phyloP scores from a whole-genome alignment of 345 rosid genomes.

The Ricinus communis region DNA sequence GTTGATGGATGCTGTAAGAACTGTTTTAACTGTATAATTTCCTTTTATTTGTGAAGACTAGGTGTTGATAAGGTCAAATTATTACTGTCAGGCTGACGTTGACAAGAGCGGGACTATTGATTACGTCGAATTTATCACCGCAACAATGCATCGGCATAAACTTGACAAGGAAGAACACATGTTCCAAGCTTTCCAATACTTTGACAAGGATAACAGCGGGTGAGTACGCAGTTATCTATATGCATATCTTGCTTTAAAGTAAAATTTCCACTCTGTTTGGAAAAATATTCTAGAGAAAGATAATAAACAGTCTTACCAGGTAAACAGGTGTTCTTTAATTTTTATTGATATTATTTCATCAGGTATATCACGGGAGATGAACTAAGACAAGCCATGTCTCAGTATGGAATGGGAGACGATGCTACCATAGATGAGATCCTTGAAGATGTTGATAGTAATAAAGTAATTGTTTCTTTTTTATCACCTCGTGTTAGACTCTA shows the following conservation, averaged over 20 bases:
- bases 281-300: too few relatives aligned
- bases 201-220: conserved; percentile 34
- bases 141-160: conserved; percentile 33
- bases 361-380: conserved; percentile 37
- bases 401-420: conserved; percentile 32
- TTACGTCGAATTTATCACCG: conserved; percentile 28
- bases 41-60: too few relatives aligned
- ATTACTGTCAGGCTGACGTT: conserved; percentile 29
- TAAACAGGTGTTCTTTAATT: too few relatives aligned
- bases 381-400: conserved; percentile 31
- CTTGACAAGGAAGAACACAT: conserved; percentile 33
- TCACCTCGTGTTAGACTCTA: neutral
- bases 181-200: conserved; percentile 29
- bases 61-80: neutral
- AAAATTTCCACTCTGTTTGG: too few relatives aligned
- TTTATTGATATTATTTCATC: neutral
- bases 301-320: too few relatives aligned
- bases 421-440: conserved; percentile 30
- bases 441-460: conserved; percentile 32
- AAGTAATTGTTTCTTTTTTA: conserved; percentile 12
- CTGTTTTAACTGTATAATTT: neutral
- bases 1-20: conserved; percentile 39
- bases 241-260: too few relatives aligned
- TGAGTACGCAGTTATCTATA: neutral
- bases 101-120: conserved; percentile 30